These are phyloP conservation scores for Pythium periplocum DNA, from an alignment of 352 stramenopile species.

Conservation along the genomic window DNA sequence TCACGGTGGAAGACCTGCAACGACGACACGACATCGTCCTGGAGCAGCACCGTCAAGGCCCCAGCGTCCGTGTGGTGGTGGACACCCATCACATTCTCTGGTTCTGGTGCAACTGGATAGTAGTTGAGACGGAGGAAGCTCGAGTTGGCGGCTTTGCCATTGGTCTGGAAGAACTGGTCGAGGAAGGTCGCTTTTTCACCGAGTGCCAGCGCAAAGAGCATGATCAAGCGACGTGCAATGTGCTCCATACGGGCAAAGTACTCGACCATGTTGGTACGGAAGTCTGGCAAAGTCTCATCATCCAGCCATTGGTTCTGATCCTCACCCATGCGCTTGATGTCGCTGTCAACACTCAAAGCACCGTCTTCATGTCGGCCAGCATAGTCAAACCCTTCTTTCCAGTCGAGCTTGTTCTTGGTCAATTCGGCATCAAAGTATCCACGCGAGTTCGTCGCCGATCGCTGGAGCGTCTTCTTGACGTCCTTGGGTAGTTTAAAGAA, in stretches of 20 bases:
- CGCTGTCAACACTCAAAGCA: conserved; percentile 23
- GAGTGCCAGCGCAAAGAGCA: conserved; percentile 54
- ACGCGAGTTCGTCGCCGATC: conserved; percentile 76
- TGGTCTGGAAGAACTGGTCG: conserved; percentile 49
- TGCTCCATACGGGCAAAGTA: conserved; percentile 53
- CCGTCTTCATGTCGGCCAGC: conserved; percentile 34
- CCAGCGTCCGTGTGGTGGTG: conserved; percentile 60
- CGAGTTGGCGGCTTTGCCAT: conserved; percentile 48
- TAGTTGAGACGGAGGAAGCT: conserved; percentile 91
- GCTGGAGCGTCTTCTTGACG: conserved; percentile 51
- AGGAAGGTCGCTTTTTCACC: conserved; percentile 48
- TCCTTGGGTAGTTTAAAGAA: conserved; percentile 84
- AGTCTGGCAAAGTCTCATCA: conserved; percentile 38
- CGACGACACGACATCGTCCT: conserved; percentile 56
- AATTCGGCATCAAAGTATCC: conserved; percentile 94
- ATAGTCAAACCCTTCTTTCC: conserved; percentile 88
- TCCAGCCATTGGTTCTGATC: conserved; percentile 84
- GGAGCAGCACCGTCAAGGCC: conserved; percentile 53
- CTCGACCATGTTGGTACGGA: conserved; percentile 37
- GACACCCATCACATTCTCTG: conserved; percentile 44
- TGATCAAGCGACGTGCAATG: conserved; percentile 45
- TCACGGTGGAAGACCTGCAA: conserved; percentile 50
- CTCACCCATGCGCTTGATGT: conserved; percentile 62
- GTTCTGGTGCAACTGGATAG: conserved; percentile 70
- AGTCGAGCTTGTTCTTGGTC: conserved; percentile 92